Evolutionary conservation across 371 early-diverging fungal genomes (phyloP), one percentile per base, ranked within the genome.

Genomic region (Mortierella sp.): DNA sequence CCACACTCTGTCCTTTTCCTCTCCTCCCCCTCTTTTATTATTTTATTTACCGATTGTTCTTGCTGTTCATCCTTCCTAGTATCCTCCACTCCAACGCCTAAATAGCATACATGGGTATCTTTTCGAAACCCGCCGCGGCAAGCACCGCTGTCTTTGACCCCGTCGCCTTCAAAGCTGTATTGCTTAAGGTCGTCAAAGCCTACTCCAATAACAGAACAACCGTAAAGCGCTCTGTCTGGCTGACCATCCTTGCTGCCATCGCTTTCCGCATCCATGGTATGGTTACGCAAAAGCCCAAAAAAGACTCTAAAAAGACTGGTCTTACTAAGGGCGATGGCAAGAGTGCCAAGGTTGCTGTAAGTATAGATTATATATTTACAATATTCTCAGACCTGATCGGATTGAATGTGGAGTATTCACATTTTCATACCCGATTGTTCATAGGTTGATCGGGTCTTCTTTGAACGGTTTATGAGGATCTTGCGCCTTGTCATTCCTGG

Each of bases 401-500:
- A 55, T 55, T 24, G 55, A 55, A 24, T 10, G 15, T 24, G 28
- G n/a, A 19, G n/a, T 2, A 43, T 53, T n/a, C 22, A 11, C 61
- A 40, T 36, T 38, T 38, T 45, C 24, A 45, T 50, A 40, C 45
- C 32, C 47, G 11, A 32, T 43, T 48, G 59, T 7, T 28, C 60
- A 24, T 72, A 92, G 88, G 94, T 96, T n/a, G 93, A 94, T 78
- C 87, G 92, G 24, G 88, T 92, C 3, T 96, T 96, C 76, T 88
- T 94, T 62, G 87, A 87, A 55, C 87, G 96, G 19, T 76, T 95
- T 21, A 86, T 86, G 65, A 87, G 91, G 8, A 65, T 96, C 64
- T 86, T 95, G 48, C 87, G 87, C 63, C 91, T 96, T 67, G 89
- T 93, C 36, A 92, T 95, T 78, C 96, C 97, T 69, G 93, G 95